Percentiles rank a stretch among this genome's conserved stretches.
These are phyloP conservation scores for Colletotrichum magnum DNA, from an alignment of 2,329 filamentous ascomycete genomes.

Conservation along the genomic window DNA sequence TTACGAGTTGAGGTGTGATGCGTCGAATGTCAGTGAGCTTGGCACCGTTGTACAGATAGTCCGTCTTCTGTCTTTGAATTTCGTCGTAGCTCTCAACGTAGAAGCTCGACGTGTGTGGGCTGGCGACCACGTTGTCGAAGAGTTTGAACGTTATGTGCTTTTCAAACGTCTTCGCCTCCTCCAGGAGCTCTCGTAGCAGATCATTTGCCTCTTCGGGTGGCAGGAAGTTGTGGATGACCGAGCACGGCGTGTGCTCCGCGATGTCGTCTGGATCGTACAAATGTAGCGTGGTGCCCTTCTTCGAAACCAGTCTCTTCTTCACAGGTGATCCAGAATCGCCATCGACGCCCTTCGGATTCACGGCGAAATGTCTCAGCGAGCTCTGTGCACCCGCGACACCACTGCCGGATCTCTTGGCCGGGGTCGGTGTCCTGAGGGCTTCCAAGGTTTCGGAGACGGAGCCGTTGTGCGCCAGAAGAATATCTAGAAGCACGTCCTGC, in stretches of 20 bases:
- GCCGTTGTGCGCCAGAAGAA: constrained; percentile 83
- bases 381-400: constrained; percentile 70
- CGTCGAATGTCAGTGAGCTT: constrained; percentile 82
- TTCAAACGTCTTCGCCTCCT: constrained; percentile 79
- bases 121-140: constrained; percentile 88
- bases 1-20: constrained; percentile 80
- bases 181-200: constrained; percentile 81
- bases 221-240: constrained; percentile 93
- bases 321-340: constrained; percentile 34
- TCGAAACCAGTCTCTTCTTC: constrained; percentile 72
- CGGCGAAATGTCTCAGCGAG: constrained; percentile 70
- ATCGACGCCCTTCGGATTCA: constrained; percentile 28
- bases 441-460: constrained; percentile 77
- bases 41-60: constrained; percentile 89
- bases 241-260: constrained; percentile 87
- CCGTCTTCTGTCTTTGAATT: constrained; percentile 76
- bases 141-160: constrained; percentile 81
- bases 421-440: constrained; percentile 59
- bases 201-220: constrained; percentile 78
- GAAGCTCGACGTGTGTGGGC: constrained; percentile 86
- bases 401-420: constrained; percentile 51
- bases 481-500: constrained; percentile 80
- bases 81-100: constrained; percentile 85
- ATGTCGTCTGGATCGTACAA: constrained; percentile 87
- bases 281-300: constrained; percentile 86